These are phyloP conservation scores for Solanum tarapatanum DNA, from an alignment of 257 asterid genomes.

Conservation along the genomic window DNA sequence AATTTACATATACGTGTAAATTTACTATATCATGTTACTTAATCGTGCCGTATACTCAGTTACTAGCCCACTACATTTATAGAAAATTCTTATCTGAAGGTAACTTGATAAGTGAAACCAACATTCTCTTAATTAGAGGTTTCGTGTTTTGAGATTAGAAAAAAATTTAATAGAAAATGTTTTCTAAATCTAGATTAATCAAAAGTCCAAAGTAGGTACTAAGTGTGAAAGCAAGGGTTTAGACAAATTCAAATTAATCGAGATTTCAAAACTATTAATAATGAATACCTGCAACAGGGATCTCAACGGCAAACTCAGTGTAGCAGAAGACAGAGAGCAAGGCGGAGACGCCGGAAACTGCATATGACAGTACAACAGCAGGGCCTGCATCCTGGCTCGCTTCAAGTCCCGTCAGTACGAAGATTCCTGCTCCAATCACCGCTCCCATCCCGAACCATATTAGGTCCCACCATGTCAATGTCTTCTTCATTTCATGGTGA, in stretches of 20 bases:
- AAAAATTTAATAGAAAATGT: too few relatives aligned
- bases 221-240: fast-evolving
- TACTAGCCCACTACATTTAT: background rate
- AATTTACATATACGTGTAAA: background rate
- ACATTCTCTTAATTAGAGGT: too few relatives aligned
- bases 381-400: constrained; percentile 47
- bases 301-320: constrained; percentile 81
- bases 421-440: constrained; percentile 81
- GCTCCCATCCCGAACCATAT: constrained; percentile 95
- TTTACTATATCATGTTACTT: background rate
- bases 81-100: background rate
- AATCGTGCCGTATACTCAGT: background rate
- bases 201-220: background rate
- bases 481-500: constrained; percentile 53
- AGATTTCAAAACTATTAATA: background rate
- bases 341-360: constrained; percentile 68
- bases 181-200: background rate
- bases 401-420: constrained; percentile 67
- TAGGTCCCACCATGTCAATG: constrained; percentile 75
- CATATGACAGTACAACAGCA: constrained; percentile 63
- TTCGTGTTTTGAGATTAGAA: too few relatives aligned
- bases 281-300: constrained; percentile 62
- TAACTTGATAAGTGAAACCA: too few relatives aligned
- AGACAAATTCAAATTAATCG: background rate
- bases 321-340: constrained; percentile 80